These are phyloP conservation scores for Hyphopichia buzzinii DNA, from an alignment of 1,139 yeast genomes.

Conservation along the genomic window DNA sequence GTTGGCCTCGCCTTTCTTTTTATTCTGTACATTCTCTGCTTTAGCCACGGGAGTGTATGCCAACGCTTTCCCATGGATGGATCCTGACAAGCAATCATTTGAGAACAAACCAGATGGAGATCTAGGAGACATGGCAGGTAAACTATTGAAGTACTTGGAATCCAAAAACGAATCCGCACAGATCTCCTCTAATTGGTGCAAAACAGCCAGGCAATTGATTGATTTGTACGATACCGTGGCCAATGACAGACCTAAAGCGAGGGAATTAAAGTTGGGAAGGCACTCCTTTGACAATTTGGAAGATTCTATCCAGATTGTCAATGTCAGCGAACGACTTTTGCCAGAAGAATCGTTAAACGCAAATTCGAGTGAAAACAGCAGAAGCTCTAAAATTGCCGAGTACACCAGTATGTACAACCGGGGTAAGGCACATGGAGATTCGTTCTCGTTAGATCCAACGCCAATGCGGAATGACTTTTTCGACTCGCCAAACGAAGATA, in stretches of 20 bases:
- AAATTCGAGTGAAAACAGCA: background rate
- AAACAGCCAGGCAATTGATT: slow-evolving; percentile 4
- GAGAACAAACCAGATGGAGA: slow-evolving; percentile 3
- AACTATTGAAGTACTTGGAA: slow-evolving; percentile 3
- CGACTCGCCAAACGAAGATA: slow-evolving; percentile 1
- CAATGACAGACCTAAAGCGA: slow-evolving; percentile 3
- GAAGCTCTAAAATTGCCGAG: background rate
- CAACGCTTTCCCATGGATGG: slow-evolving; percentile 7
- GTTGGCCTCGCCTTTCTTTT: slow-evolving; percentile 5
- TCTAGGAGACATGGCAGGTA: background rate
- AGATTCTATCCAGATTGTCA: slow-evolving; percentile 6
- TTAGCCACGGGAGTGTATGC: slow-evolving; percentile 5
- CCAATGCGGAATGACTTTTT: background rate
- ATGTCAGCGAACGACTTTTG: slow-evolving; percentile 1
- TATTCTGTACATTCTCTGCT: slow-evolving; percentile 6
- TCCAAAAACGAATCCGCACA: slow-evolving; percentile 1
- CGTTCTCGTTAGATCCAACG: background rate
- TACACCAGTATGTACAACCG: background rate
- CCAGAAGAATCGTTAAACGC: slow-evolving; percentile 1
- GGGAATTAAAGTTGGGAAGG: slow-evolving; percentile 6
- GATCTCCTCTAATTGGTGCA: slow-evolving; percentile 4
- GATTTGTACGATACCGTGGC: slow-evolving; percentile 7
- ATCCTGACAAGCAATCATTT: slow-evolving; percentile 2
- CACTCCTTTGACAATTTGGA: slow-evolving; percentile 4
- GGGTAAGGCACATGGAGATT: background rate